These are phyloP conservation scores for Penicillium italicum DNA, from an alignment of 2,329 filamentous ascomycete genomes.

Conservation along the genomic window DNA sequence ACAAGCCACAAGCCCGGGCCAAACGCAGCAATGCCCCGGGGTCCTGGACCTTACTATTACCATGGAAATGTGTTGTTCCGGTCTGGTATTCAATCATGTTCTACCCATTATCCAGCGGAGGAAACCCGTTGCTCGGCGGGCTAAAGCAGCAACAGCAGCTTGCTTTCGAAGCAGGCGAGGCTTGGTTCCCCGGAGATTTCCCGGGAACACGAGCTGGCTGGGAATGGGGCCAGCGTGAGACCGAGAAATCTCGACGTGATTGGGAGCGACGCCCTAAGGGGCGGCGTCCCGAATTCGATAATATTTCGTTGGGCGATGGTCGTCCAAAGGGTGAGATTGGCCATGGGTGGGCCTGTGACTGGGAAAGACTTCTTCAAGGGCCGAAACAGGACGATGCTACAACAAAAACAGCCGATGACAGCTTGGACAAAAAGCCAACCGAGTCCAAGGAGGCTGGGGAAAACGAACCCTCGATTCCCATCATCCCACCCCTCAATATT, in stretches of 20 bases:
- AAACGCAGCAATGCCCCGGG: conserved; percentile 55
- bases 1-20: conserved; percentile 44
- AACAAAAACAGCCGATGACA: neutral
- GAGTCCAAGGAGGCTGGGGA: conserved; percentile 6
- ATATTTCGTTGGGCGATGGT: conserved; percentile 67
- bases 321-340: conserved; percentile 75
- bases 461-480: conserved; percentile 8
- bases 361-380: conserved; percentile 62
- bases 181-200: conserved; percentile 85
- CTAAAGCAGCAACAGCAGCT: conserved; percentile 75
- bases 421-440: conserved; percentile 13
- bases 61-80: conserved; percentile 82
- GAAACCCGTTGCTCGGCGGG: conserved; percentile 78
- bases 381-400: conserved; percentile 6
- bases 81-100: conserved; percentile 86
- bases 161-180: conserved; percentile 69
- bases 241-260: conserved; percentile 54
- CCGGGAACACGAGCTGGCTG: conserved; percentile 75
- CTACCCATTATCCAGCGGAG: conserved; percentile 72
- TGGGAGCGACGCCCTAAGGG: conserved; percentile 80
- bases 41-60: conserved; percentile 78
- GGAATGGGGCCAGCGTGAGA: conserved; percentile 69
- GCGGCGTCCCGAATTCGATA: conserved; percentile 72
- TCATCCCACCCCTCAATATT: conserved; percentile 29
- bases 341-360: conserved; percentile 77